Conservation (phyloP, 2,329 filamentous ascomycete genomes). For the Alternaria sp. region DNA sequence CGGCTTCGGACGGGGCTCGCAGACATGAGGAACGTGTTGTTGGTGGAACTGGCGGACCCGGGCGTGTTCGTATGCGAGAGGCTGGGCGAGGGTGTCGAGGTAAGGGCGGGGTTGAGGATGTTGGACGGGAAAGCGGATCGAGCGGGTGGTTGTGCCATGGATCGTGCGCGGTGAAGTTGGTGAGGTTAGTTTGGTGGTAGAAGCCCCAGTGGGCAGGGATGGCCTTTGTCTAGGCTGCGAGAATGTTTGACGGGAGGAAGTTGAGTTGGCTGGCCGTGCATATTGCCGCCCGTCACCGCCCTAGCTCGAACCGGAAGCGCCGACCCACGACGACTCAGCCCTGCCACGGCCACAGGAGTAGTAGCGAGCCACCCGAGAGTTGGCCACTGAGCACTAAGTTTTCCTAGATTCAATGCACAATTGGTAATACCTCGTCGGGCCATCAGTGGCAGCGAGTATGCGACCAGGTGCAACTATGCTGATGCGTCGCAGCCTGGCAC, state of each 20-base stretch:
- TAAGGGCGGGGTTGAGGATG: slow-evolving; percentile 35
- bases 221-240: slow-evolving; percentile 30
- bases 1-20: slow-evolving; percentile 68
- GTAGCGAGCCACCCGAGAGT: background rate
- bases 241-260: slow-evolving; percentile 32
- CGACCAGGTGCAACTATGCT: background rate
- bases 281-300: slow-evolving; percentile 19
- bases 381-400: background rate
- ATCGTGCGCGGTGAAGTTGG: slow-evolving; percentile 18
- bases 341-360: slow-evolving; percentile 1
- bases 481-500: slow-evolving; percentile 3
- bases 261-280: slow-evolving; percentile 24
- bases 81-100: slow-evolving; percentile 55
- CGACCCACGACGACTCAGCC: slow-evolving; percentile 26
- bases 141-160: slow-evolving; percentile 44
- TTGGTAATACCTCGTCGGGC: background rate
- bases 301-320: slow-evolving; percentile 22
- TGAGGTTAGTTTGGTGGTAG: slow-evolving; percentile 22
- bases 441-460: background rate
- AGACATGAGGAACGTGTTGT: slow-evolving; percentile 91
- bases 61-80: slow-evolving; percentile 51
- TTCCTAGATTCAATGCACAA: background rate
- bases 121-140: slow-evolving; percentile 32
- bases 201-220: slow-evolving; percentile 29
- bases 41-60: slow-evolving; percentile 65